A percentile compares a stretch with the other conserved stretches of the same genome.
Evolutionary conservation across 2,329 filamentous ascomycete species (phyloP).

Genomic region (Botryosphaeria dothidea): DNA sequence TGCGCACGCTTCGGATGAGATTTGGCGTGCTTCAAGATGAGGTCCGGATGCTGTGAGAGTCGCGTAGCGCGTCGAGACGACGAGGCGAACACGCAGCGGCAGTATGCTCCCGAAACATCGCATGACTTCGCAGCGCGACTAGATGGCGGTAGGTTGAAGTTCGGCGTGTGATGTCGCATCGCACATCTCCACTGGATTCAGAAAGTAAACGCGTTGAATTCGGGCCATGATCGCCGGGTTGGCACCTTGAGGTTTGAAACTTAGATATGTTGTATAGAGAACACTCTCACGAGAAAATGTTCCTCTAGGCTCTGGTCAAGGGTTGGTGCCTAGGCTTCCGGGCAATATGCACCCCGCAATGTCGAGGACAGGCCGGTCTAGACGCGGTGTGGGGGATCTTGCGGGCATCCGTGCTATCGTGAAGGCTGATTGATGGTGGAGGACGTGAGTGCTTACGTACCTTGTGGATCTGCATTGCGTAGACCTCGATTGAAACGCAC

Average conservation of each 20-base stretch:
- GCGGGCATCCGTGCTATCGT: neutral
- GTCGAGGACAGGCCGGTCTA: neutral
- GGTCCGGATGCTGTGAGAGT: neutral
- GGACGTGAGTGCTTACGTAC: constrained; percentile 14
- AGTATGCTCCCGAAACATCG: neutral
- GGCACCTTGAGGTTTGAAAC: neutral
- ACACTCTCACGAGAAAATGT: no score
- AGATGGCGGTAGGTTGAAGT: neutral
- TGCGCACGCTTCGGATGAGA: neutral
- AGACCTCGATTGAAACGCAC: neutral
- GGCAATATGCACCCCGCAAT: constrained; percentile 1
- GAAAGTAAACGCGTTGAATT: no score
- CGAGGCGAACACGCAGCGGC: neutral
- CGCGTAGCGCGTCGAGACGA: neutral
- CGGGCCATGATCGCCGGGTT: no score
- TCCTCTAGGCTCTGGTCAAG: no score
- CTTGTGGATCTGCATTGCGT: constrained; percentile 7
- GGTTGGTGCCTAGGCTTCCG: neutral
- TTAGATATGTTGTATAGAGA: no score
- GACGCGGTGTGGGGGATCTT: neutral
- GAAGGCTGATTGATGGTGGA: neutral
- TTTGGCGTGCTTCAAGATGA: neutral
- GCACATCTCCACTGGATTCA: no score
- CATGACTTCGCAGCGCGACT: neutral
- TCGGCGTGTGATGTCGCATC: neutral